A percentile compares a stretch with the other conserved stretches of the same genome.
These are phyloP conservation scores for Ceratocystis cubensis DNA, from an alignment of 2,329 filamentous ascomycete species.

Conservation along the genomic window DNA sequence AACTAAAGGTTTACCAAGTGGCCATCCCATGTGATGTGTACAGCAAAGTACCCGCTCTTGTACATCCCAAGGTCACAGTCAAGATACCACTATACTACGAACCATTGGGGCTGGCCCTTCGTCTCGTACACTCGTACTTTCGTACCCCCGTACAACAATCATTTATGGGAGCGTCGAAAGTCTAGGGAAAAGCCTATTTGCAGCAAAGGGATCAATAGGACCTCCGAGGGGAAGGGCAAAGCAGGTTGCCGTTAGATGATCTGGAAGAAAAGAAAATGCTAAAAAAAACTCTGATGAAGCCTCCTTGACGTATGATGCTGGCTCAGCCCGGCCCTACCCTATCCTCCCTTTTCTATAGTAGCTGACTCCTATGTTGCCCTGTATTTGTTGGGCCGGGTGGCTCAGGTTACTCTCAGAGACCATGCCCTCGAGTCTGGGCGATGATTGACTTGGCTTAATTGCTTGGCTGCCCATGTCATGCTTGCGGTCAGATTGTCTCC, in stretches of 20 bases:
- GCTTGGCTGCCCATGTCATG: no score
- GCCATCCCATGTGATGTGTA: neutral
- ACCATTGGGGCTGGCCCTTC: neutral
- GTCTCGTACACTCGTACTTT: neutral
- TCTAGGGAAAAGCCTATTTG: neutral
- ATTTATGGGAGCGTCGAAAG: neutral
- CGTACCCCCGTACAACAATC: no score
- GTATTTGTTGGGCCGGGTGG: no score
- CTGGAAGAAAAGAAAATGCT: neutral
- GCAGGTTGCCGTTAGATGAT: no score
- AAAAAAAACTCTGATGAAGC: neutral
- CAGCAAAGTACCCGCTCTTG: neutral
- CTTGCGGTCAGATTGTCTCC: no score
- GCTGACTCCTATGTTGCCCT: no score
- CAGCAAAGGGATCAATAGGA: slow-evolving; percentile 3
- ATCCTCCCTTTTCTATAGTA: no score
- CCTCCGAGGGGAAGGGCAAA: neutral
- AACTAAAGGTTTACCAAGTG: neutral
- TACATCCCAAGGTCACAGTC: neutral
- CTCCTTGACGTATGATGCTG: no score
- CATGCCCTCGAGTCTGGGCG: no score
- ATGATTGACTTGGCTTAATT: no score
- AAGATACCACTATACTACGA: neutral
- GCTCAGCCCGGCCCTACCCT: no score
- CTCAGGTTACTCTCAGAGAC: no score